Evolutionary conservation across 768 basidiomycete genomes (phyloP).

Genomic region (Tulasnella calospora): DNA sequence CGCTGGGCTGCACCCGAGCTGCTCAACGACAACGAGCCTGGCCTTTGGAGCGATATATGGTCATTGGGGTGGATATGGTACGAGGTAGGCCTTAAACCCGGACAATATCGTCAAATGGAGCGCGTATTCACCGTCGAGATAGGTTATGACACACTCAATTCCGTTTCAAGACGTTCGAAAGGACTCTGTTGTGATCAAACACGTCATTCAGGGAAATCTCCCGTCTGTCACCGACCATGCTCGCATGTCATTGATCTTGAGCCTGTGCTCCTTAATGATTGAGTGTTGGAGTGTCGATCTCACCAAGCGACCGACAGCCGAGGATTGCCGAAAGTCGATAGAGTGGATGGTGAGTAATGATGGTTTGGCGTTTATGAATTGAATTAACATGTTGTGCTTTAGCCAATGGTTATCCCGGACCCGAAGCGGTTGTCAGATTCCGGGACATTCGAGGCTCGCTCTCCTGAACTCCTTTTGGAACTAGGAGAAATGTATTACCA

Average conservation of each 20-base stretch:
- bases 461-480: background rate
- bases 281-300: background rate
- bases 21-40: background rate
- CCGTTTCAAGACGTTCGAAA: background rate
- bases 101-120: background rate
- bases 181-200: background rate
- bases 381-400: background rate
- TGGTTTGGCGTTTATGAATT: background rate
- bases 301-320: background rate
- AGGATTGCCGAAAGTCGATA: background rate
- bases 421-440: background rate
- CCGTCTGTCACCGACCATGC: background rate
- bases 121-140: background rate
- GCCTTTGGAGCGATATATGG: background rate
- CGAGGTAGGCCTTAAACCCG: background rate
- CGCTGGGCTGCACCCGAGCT: background rate
- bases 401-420: background rate
- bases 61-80: background rate
- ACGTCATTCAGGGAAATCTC: background rate
- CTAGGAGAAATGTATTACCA: background rate
- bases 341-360: background rate
- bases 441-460: background rate
- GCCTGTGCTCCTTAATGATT: background rate
- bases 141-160: background rate
- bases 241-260: background rate